Conservation (phyloP, 768 basidiomycete genomes). For the Suillus brevipes region DNA sequence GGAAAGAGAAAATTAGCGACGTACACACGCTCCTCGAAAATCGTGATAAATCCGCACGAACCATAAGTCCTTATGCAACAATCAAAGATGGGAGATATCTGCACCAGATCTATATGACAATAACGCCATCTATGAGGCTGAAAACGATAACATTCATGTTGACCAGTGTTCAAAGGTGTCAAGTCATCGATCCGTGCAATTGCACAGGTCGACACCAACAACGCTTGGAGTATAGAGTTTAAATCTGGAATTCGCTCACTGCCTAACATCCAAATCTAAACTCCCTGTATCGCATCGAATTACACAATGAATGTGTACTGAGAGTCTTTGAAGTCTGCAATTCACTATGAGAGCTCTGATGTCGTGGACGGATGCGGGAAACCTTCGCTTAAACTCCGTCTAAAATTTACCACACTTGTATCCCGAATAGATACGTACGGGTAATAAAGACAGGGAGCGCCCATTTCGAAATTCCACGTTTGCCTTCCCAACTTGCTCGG, state of each 20-base stretch:
- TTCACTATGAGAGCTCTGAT: neutral
- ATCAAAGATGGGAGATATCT: neutral
- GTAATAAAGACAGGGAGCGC: neutral
- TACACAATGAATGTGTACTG: no score
- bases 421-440: neutral
- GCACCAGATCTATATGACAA: neutral
- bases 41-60: neutral
- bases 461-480: conserved; percentile 1
- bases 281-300: no score
- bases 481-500: neutral
- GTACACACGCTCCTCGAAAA: neutral
- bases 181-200: no score
- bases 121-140: neutral
- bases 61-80: neutral
- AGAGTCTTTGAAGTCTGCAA: neutral
- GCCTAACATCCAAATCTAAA: no score
- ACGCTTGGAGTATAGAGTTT: no score
- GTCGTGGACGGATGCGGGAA: neutral
- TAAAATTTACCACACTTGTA: neutral
- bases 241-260: no score
- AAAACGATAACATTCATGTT: neutral
- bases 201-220: no score
- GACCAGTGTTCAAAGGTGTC: no score
- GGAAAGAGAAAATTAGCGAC: no score
- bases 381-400: neutral